Evolutionary conservation across 768 basidiomycete genomes (phyloP).

Genomic region (Leccinum boreale): DNA sequence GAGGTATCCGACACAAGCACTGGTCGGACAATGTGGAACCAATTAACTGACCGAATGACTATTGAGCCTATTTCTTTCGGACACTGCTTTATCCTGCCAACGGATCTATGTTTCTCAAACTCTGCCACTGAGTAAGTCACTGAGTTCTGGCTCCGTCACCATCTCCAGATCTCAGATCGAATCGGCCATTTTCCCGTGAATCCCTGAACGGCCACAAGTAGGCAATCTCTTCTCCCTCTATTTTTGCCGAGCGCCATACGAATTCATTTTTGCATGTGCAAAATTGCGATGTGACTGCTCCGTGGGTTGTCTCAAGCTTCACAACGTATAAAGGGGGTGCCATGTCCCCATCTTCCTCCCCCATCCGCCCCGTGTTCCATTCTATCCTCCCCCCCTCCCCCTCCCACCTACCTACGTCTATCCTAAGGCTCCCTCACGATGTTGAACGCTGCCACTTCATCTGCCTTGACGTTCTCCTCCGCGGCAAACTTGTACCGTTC

Average conservation of each 20-base stretch:
- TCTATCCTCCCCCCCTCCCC: conserved; percentile 4
- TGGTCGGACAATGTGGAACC: conserved; percentile 11
- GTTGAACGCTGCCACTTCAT: conserved; percentile 31
- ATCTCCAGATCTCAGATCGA: conserved; percentile 32
- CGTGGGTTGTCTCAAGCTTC: conserved; percentile 22
- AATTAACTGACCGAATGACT: background rate
- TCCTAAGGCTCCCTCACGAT: conserved; percentile 13
- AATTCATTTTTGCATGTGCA: conserved; percentile 26
- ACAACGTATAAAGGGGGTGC: conserved; percentile 32
- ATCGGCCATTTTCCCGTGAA: conserved; percentile 31
- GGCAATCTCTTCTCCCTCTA: conserved; percentile 33
- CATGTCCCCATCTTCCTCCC: conserved; percentile 8
- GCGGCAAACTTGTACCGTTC: conserved; percentile 33
- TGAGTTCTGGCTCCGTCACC: conserved; percentile 24
- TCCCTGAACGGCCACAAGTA: conserved; percentile 30
- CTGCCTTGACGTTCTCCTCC: conserved; percentile 29
- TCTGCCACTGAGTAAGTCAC: conserved; percentile 7
- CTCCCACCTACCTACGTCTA: background rate
- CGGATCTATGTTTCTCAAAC: conserved; percentile 33
- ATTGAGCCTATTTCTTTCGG: conserved; percentile 24
- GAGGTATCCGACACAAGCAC: background rate
- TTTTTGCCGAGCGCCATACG: conserved; percentile 28
- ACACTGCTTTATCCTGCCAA: conserved; percentile 20
- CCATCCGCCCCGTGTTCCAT: conserved; percentile 11
- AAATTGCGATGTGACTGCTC: conserved; percentile 20